A percentile compares a stretch with the other conserved stretches of the same genome.
Conservation (phyloP, 2,329 filamentous ascomycete genomes). For the Pseudocercospora cruenta region DNA sequence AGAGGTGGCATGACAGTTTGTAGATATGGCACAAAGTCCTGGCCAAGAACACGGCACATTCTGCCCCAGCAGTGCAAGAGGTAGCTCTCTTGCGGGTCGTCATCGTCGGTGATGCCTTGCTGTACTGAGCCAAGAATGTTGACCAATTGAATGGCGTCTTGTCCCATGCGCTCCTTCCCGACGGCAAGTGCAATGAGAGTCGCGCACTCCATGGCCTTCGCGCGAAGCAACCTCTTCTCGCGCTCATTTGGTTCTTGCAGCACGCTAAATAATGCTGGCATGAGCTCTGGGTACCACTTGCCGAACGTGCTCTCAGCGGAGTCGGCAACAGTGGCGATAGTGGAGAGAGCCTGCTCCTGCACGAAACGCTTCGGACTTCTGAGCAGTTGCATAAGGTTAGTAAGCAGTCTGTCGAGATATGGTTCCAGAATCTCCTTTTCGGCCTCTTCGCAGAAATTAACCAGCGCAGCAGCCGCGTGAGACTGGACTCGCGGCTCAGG, state of each 20-base stretch:
- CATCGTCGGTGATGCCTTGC: constrained; percentile 79
- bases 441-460: constrained; percentile 98
- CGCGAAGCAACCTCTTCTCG: constrained; percentile 85
- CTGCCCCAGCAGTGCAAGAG: constrained; percentile 98
- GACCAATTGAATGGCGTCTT: constrained; percentile 84
- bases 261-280: constrained; percentile 91
- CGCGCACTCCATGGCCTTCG: constrained; percentile 99
- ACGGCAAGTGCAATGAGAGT: constrained; percentile 95
- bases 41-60: constrained; percentile 92
- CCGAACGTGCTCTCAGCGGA: constrained; percentile 93
- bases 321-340: constrained; percentile 98
- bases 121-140: constrained; percentile 87
- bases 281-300: constrained; percentile 93
- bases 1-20: constrained; percentile 92
- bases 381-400: constrained; percentile 81
- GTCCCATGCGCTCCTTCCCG: constrained; percentile 86
- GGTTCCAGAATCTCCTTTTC: constrained; percentile 90
- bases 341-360: constrained; percentile 95
- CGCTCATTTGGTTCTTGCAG: constrained; percentile 88
- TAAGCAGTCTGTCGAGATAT: constrained; percentile 85
- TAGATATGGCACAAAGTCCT: constrained; percentile 90
- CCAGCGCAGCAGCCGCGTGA: constrained; percentile 93
- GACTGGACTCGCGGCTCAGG: constrained; percentile 93
- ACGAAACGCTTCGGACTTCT: constrained; percentile 94
- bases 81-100: constrained; percentile 96